Evolutionary conservation across 208 protist genomes (phyloP).

Genomic region (Leishmania major): DNA sequence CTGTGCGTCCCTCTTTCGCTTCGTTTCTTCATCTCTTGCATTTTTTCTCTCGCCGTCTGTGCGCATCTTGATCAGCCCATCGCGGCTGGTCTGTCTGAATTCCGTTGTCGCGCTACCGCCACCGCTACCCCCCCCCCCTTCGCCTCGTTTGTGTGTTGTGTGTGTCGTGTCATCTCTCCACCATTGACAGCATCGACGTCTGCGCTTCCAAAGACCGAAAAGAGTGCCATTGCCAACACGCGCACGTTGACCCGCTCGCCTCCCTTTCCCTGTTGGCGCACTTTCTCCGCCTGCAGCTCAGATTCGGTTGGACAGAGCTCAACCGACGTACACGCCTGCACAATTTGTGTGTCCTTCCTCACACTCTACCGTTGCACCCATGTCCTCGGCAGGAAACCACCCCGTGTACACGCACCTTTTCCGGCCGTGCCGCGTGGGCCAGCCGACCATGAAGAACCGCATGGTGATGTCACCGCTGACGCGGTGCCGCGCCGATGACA

Average conservation of each 20-base stretch:
- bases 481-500: constrained; percentile 44
- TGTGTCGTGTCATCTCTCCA: too few relatives aligned
- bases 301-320: not conserved
- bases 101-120: not conserved
- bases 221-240: not conserved
- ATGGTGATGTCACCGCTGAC: constrained; percentile 57
- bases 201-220: too few relatives aligned
- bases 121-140: too few relatives aligned
- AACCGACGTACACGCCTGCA: not conserved
- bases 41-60: too few relatives aligned
- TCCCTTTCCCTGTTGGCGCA: not conserved
- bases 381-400: not conserved
- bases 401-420: constrained; percentile 25
- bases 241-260: not conserved
- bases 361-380: not conserved
- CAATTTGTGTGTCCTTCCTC: not conserved
- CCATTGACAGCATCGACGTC: too few relatives aligned
- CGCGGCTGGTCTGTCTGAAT: too few relatives aligned
- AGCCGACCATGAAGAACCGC: constrained; percentile 44
- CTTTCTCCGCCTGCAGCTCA: not conserved
- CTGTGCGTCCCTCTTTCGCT: not conserved
- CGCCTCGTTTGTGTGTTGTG: too few relatives aligned
- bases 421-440: constrained; percentile 37
- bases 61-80: too few relatives aligned
- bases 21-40: not conserved